Conservation (phyloP, 2,329 filamentous ascomycete genomes). For the Hypoxylon sp. region DNA sequence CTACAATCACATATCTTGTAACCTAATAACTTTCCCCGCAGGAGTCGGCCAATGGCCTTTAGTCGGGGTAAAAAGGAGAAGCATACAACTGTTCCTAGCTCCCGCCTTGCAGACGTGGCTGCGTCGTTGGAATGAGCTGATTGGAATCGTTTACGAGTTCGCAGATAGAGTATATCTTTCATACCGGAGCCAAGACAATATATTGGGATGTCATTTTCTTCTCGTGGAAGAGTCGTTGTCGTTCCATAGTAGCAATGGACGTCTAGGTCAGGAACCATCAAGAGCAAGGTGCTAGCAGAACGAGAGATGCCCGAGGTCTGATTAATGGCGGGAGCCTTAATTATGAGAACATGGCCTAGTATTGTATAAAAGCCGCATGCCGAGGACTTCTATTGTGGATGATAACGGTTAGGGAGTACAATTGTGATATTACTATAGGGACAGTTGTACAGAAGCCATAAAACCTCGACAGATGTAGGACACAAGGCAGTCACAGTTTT, state of each 20-base stretch:
- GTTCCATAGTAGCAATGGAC: background rate
- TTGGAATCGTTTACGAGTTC: constrained; percentile 21
- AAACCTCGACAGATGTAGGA: too few relatives aligned
- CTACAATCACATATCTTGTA: background rate
- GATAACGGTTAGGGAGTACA: background rate
- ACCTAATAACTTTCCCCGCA: background rate
- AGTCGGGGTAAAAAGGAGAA: constrained; percentile 10
- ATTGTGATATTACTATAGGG: background rate
- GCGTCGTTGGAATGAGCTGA: background rate
- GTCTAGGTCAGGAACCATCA: background rate
- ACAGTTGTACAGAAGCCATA: background rate
- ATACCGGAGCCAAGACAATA: constrained; percentile 1
- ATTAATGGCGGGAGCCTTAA: background rate
- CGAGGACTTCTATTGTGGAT: background rate
- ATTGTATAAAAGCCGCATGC: background rate
- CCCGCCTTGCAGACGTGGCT: constrained; percentile 17
- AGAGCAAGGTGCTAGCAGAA: background rate
- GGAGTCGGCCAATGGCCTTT: background rate
- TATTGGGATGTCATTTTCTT: background rate
- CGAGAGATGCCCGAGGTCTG: background rate
- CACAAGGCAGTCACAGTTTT: background rate
- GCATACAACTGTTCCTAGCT: background rate
- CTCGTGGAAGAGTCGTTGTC: background rate
- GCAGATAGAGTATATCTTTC: background rate
- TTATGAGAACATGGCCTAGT: background rate